Percentiles rank a stretch among this genome's conserved stretches.
These are phyloP conservation scores for Diplodia seriata DNA, from an alignment of 2,329 filamentous ascomycete genomes.

Conservation along the genomic window DNA sequence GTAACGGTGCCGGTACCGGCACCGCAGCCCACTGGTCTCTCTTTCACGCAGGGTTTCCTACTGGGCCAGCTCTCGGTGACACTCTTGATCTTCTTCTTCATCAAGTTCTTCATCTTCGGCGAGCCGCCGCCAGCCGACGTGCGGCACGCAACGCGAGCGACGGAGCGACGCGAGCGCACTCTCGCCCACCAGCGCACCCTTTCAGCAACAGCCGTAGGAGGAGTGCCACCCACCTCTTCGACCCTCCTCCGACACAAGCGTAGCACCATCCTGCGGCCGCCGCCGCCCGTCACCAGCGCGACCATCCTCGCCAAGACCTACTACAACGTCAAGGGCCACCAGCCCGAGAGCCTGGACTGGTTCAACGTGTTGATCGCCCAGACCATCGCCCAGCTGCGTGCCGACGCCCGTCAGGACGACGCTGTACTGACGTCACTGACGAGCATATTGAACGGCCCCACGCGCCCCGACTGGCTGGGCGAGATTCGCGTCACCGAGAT, in stretches of 20 bases:
- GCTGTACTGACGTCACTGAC: slow-evolving; percentile 86
- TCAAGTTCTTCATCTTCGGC: slow-evolving; percentile 99
- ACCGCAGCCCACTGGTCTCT: slow-evolving; percentile 63
- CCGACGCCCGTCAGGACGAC: slow-evolving; percentile 89
- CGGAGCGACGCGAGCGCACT: slow-evolving; percentile 74
- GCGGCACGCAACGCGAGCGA: slow-evolving; percentile 76
- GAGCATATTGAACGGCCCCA: slow-evolving; percentile 83
- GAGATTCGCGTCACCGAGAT: slow-evolving; percentile 94
- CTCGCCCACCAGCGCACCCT: slow-evolving; percentile 65
- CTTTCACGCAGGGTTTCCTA: slow-evolving; percentile 92
- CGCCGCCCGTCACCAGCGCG: slow-evolving; percentile 82
- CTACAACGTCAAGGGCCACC: slow-evolving; percentile 94
- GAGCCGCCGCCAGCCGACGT: slow-evolving; percentile 85
- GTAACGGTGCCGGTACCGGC: slow-evolving; percentile 26
- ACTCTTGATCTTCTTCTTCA: slow-evolving; percentile 89
- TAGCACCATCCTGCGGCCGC: slow-evolving; percentile 58
- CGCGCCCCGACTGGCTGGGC: slow-evolving; percentile 88
- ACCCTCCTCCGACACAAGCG: slow-evolving; percentile 46
- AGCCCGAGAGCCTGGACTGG: slow-evolving; percentile 97
- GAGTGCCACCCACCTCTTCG: slow-evolving; percentile 2
- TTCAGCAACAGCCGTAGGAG: neutral
- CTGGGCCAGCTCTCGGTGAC: slow-evolving; percentile 93
- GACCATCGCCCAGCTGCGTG: slow-evolving; percentile 92
- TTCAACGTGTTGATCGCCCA: slow-evolving; percentile 98
- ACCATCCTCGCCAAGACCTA: slow-evolving; percentile 97